These are phyloP conservation scores for Epichloe coenophiala DNA, from an alignment of 2,329 filamentous ascomycete species.

Conservation along the genomic window DNA sequence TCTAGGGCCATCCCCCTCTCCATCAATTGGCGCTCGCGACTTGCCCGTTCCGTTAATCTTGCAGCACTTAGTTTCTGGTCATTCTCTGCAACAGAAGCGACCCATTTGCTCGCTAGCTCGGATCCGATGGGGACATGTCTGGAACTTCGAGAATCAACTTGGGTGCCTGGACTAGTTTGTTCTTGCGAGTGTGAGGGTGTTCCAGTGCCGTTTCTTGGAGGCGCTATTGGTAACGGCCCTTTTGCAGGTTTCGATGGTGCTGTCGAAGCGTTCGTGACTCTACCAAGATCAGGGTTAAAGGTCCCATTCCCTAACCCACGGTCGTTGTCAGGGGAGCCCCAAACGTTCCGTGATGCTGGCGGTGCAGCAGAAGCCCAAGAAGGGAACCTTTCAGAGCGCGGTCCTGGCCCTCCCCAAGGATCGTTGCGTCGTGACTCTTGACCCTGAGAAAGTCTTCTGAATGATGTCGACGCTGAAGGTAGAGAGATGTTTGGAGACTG, in stretches of 20 bases:
- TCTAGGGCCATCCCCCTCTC: constrained; percentile 30
- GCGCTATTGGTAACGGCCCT: constrained; percentile 33
- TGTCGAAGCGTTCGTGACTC: constrained; percentile 26
- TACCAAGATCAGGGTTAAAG: constrained; percentile 50
- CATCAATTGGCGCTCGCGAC: constrained; percentile 29
- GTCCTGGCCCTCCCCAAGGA: constrained; percentile 24
- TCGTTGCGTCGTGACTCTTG: constrained; percentile 20
- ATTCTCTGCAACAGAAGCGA: constrained; percentile 27
- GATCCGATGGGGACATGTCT: constrained; percentile 16
- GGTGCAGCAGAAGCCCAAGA: constrained; percentile 35
- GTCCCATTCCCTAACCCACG: constrained; percentile 66
- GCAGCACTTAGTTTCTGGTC: constrained; percentile 32
- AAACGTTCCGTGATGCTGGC: constrained; percentile 46
- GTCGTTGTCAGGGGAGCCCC: constrained; percentile 61
- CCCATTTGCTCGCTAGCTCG: constrained; percentile 29
- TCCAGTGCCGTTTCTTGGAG: constrained; percentile 14
- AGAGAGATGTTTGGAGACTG: constrained; percentile 8
- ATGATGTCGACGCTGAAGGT: constrained; percentile 6
- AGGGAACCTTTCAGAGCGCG: constrained; percentile 34
- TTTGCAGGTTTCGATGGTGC: constrained; percentile 19
- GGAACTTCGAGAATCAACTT: constrained; percentile 18
- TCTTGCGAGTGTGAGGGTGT: constrained; percentile 9
- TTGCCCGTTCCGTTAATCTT: constrained; percentile 24
- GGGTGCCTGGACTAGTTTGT: constrained; percentile 10
- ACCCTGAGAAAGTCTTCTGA: constrained; percentile 19